Evolutionary conservation across 148 eudicot species (phyloP), one percentile per base, ranked within the genome.

Genomic region (Simmondsia chinensis): DNA sequence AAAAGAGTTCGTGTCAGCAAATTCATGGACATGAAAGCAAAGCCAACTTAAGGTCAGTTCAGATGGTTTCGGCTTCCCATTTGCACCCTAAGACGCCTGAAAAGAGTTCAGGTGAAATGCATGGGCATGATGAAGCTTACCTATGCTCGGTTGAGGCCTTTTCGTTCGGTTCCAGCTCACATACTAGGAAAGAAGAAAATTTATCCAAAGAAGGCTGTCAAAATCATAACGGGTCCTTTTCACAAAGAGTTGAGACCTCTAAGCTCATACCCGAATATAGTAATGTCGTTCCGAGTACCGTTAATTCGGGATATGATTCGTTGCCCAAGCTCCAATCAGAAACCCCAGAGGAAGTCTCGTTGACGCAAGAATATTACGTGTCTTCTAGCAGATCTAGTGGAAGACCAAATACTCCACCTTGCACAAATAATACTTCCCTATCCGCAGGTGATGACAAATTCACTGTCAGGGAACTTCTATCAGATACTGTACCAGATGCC

Each of bases 391-490:
- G 61, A 64, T 53, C 57, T 36, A 35, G 39, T 43, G 39, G 58
- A 42, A 61, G 43, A 53, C 53, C 60, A 35, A 73, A 83, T 65
- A 35, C 38, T 35, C 48, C 59, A 36, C 44, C 66, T 4, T 46
- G 54, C 56, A 63, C 63, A 30, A 70, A 63, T 42, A 54, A 64
- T 30, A 30, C 51, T 15, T 64, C 77, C 34, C 57, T 62, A 43
- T 53, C 69, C 24, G 56, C 30, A 31, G 81, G 68, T 54, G 76
- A 76, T 61, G 89, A 91, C 40, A 76, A 85, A 66, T 85, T 72
- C 63, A 85, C 87, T 30, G 83, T 79, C 9, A 76, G 71, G 48
- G 87, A 85, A 52, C 74, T 60, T 36, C 43, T 76, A 42, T 65
- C 85, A n/a, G n/a, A n/a, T n/a, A n/a, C n/a, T n/a, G n/a, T n/a